A percentile compares a stretch with the other conserved stretches of the same genome.
phyloP scores from a whole-genome alignment of 1,284 basidiomycete genomes.

The Cutaneotrichosporon spelunceum region DNA sequence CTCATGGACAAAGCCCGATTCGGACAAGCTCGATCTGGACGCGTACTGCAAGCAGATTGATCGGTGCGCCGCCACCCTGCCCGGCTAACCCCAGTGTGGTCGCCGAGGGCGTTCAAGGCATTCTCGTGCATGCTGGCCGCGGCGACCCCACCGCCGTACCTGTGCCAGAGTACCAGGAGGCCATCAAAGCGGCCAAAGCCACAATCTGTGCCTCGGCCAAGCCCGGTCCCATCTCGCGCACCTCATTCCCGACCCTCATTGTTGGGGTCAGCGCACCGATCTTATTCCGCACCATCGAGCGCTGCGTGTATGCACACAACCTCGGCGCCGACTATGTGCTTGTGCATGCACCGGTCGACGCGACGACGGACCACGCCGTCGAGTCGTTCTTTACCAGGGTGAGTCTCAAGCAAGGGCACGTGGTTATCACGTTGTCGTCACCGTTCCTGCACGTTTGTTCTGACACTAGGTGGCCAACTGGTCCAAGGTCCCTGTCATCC shows the following conservation, averaged over 20 bases:
- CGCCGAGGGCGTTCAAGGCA: neutral
- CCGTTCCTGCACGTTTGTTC: neutral
- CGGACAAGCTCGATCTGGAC: neutral
- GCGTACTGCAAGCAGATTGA: neutral
- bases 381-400: constrained; percentile 1
- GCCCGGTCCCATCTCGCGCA: neutral
- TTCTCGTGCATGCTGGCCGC: neutral
- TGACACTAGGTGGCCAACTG: constrained; percentile 3
- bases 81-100: neutral
- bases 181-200: constrained; percentile 2
- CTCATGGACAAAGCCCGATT: neutral
- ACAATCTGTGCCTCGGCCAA: neutral
- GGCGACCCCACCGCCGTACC: neutral
- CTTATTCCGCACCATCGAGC: neutral
- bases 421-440: neutral
- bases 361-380: neutral
- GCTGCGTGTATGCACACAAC: neutral
- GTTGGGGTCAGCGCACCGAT: neutral
- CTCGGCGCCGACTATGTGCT: constrained; percentile 5
- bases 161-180: neutral
- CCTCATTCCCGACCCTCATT: neutral
- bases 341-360: neutral
- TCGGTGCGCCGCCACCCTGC: neutral
- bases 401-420: neutral
- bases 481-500: constrained; percentile 6